Base-by-base conservation (phyloP, 1,284 basidiomycete species). In the Pseudozyma thailandica region DNA sequence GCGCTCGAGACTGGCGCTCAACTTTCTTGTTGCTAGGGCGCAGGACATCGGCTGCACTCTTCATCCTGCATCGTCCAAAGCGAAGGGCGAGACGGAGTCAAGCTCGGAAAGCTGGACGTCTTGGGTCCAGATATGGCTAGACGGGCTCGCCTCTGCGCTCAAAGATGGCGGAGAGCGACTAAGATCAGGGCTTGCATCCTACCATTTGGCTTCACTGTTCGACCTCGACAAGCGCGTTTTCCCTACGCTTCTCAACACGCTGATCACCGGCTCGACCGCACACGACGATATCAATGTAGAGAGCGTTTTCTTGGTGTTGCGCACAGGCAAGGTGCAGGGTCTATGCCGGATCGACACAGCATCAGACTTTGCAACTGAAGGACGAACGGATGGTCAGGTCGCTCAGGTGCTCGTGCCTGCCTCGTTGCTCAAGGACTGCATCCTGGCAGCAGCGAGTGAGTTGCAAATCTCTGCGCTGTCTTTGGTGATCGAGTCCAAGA, bases 401-500 rank as follows among this genome's bases (percentile, higher is more conserved):
- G 25, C 30, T 13, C 63, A 52, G 37, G 58, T 75, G 21, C 31
- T 58, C 12, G 61, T 78, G 9, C 75, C 75, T 3, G 46, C 56
- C 10, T 28, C 50, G 2, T 33, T 74, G 43, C 56, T 75, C 31
- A 54, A 56, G n/a, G 57, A 68, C 25, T 75, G 75, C 61, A 59
- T 78, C 21, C 35, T 64, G n/a, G 56, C 68, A 4, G 53, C 64
- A 9, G 58, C 57, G 8, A 59, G 66, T n/a, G 73, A 75, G 49
- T 50, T 78, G 21, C 73, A 72, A 39, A 73, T 78, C 18, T 70
- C 73, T 15, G 66, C 75, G 2, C 55, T 76, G 2, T 71, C 71
- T 12, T 50, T 78, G 35, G 59, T 66, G 27, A 75, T 78, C 39
- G 74, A 78, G 23, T 71, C 74, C 57, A 74, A 69, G 50, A 70